Evolutionary conservation across 352 stramenopile species (phyloP), one percentile per base, ranked within the genome.

Genomic region (Phytophthora citricola): DNA sequence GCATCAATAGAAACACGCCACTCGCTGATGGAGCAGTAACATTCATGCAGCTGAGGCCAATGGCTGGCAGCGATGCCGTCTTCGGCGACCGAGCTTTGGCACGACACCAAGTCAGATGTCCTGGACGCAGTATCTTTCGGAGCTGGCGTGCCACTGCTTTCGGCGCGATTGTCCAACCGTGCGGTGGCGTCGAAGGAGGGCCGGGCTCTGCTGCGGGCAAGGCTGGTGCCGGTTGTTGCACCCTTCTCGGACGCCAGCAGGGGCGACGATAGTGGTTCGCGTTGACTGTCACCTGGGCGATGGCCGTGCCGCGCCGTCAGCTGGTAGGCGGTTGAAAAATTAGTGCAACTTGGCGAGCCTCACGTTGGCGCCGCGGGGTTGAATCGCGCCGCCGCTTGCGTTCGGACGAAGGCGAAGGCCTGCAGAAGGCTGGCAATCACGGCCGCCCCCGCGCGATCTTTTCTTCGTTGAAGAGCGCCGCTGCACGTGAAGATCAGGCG

Each of bases 321-420:
- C 54, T 67, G 66, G 49, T 68, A 59, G 56, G 41, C 31, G 40
- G 9, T 1, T 31, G 38, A 75, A 71, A 74, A 67, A 74, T 63
- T 57, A 54, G 49, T 40, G 48, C 34, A 47, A 52, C 31, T 56
- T 24, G 48, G 47, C 29, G 24, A 61, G 27, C 41, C 43, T 11
- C 34, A 49, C 40, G 58, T 58, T 55, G 32, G 1, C 34, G 41
- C 51, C 52, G 38, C 53, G 22, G 39, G 45, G 45, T 52, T 34
- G 14, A 53, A 11, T 34, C 12, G 45, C 15, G 53, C 53, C 10
- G 53, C 41, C n/a, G 29, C n/a, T 0, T 22, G 5, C 38, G 51
- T 49, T 49, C 26, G 26, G 24, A 39, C 32, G 50, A 44, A 46
- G 32, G 22, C 27, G n/a, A 8, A 41, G n/a, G 15, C 5, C 5